A percentile compares a stretch with the other conserved stretches of the same genome.
phyloP scores from a whole-genome alignment of 2,329 filamentous ascomycete genomes.

The Zymoseptoria pseudotritici region DNA sequence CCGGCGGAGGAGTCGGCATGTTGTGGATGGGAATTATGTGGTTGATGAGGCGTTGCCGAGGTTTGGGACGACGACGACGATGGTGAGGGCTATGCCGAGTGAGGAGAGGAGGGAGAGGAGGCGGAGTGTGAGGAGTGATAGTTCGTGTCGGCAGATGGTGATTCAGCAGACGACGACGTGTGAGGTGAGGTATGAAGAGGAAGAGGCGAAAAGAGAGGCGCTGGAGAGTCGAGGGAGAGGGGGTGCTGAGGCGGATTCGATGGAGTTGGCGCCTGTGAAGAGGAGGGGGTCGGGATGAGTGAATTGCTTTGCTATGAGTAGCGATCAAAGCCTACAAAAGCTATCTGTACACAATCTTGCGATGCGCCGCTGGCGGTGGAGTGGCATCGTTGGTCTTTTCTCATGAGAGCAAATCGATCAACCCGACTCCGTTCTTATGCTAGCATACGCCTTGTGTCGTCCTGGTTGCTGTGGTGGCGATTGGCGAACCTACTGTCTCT shows the following conservation, averaged over 20 bases:
- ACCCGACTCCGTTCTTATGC: too few species aligned
- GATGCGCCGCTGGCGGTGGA: too few species aligned
- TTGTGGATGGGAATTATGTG: not conserved
- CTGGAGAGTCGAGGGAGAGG: not conserved
- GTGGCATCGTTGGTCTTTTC: too few species aligned
- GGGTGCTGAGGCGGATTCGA: not conserved
- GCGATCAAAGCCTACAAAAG: too few species aligned
- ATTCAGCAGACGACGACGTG: conserved; percentile 19
- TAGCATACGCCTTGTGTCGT: too few species aligned
- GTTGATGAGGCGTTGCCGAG: not conserved
- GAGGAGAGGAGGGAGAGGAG: not conserved
- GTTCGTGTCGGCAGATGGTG: conserved; percentile 15
- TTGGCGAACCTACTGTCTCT: too few species aligned
- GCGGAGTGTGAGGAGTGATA: conserved; percentile 9
- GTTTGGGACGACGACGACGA: not conserved
- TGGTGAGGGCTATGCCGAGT: not conserved
- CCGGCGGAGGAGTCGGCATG: not conserved
- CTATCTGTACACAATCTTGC: too few species aligned
- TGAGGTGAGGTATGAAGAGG: conserved; percentile 15
- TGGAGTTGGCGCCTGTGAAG: not conserved
- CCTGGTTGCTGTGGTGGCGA: too few species aligned
- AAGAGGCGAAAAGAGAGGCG: not conserved
- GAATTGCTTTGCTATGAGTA: not conserved
- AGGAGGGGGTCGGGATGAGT: not conserved
- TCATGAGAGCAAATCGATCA: too few species aligned